Percentiles rank a stretch among this genome's conserved stretches.
These are phyloP conservation scores for Parafenestella ontariensis DNA, from an alignment of 2,329 filamentous ascomycete species.

Conservation along the genomic window DNA sequence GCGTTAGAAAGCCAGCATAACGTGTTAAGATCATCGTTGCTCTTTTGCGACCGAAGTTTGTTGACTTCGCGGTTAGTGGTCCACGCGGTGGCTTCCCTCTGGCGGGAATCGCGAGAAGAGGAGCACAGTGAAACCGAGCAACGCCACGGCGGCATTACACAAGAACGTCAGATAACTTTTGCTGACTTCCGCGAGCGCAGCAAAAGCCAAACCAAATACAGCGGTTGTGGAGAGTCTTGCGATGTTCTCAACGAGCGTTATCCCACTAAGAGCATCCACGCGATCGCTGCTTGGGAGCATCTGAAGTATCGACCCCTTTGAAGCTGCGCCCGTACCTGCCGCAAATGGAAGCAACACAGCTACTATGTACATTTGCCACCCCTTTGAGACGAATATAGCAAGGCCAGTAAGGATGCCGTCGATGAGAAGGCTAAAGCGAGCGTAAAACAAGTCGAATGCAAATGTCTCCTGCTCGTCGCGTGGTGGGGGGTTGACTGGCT, in stretches of 20 bases:
- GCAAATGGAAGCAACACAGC: conserved; percentile 71
- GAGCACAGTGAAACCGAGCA: conserved; percentile 59
- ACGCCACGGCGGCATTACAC: conserved; percentile 67
- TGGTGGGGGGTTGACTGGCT: conserved; percentile 52
- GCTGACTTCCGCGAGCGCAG: conserved; percentile 66
- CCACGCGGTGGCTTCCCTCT: conserved; percentile 39
- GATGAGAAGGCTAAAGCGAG: conserved; percentile 69
- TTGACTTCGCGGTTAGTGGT: too few species aligned
- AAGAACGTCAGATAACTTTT: conserved; percentile 70
- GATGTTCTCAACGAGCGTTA: conserved; percentile 74
- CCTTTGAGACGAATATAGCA: conserved; percentile 66
- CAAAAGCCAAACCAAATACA: conserved; percentile 72
- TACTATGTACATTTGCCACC: conserved; percentile 74
- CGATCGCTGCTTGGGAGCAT: conserved; percentile 70
- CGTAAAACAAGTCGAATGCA: conserved; percentile 71
- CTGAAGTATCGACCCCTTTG: conserved; percentile 75
- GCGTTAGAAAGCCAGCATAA: too few species aligned
- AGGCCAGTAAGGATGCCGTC: conserved; percentile 70
- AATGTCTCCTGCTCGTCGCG: conserved; percentile 57
- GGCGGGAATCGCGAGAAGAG: conserved; percentile 57
- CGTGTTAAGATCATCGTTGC: too few species aligned
- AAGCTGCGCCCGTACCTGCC: conserved; percentile 71
- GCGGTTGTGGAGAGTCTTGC: conserved; percentile 68
- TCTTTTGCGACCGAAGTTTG: too few species aligned
- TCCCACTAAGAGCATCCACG: conserved; percentile 71